Conservation (phyloP, 2,329 filamentous ascomycete species). For the Fusarium abutilonis region DNA sequence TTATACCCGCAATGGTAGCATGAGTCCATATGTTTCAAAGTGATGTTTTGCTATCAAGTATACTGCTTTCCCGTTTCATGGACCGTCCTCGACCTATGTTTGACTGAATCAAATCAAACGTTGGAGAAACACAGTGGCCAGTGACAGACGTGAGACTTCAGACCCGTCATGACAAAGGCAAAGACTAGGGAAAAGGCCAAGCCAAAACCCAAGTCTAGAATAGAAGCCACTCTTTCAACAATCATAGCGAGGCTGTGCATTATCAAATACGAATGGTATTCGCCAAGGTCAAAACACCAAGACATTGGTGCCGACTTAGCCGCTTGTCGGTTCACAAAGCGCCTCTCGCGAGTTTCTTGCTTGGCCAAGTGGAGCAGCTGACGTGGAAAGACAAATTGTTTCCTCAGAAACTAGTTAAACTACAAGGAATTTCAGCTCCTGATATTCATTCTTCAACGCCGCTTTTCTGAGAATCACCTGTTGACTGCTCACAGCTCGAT, state of each 20-base stretch:
- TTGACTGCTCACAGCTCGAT: not conserved
- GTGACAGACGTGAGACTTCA: too few species aligned
- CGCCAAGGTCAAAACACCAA: slow-evolving; percentile 34
- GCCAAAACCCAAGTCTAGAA: not conserved
- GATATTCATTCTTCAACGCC: too few species aligned
- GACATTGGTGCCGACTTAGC: slow-evolving; percentile 24
- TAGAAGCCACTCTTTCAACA: too few species aligned
- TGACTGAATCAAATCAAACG: too few species aligned
- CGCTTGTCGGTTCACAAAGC: slow-evolving; percentile 12
- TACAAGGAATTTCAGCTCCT: not conserved
- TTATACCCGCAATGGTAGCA: too few species aligned
- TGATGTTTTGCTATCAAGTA: too few species aligned
- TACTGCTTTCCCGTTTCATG: too few species aligned
- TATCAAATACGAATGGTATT: not conserved
- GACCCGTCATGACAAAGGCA: too few species aligned
- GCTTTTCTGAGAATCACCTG: not conserved
- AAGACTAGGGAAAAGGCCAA: not conserved
- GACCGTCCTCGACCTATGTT: too few species aligned
- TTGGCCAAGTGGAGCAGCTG: slow-evolving; percentile 45
- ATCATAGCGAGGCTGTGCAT: not conserved
- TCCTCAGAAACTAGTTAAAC: not conserved
- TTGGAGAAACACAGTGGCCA: too few species aligned
- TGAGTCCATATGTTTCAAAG: too few species aligned
- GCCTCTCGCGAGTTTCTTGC: slow-evolving; percentile 24
- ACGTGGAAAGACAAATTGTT: slow-evolving; percentile 28